Conservation (phyloP, 192 early-diverging fungal genomes). For the Coemansia nantahalensis region DNA sequence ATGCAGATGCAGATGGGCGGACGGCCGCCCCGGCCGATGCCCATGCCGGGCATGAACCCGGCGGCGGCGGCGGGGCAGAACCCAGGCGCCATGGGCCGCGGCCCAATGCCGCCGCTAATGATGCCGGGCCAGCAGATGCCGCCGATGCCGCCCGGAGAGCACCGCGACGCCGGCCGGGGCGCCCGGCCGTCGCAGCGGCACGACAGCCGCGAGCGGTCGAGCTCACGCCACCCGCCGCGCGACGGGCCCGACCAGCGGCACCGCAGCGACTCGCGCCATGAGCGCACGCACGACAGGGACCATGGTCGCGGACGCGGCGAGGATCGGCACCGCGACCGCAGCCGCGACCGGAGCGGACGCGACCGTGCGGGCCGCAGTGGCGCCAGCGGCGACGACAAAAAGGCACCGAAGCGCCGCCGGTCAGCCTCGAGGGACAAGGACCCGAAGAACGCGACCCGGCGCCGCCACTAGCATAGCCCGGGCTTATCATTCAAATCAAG, state of each 20-base stretch:
- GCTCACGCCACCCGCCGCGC: slow-evolving; percentile 21
- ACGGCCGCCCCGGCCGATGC: slow-evolving; percentile 23
- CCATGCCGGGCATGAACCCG: slow-evolving; percentile 17
- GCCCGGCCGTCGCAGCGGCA: slow-evolving; percentile 24
- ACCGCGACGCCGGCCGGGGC: slow-evolving; percentile 28
- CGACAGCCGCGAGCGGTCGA: slow-evolving; percentile 24
- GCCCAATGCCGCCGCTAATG: slow-evolving; percentile 1
- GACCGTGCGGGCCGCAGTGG: slow-evolving; percentile 15
- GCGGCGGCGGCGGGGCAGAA: neutral
- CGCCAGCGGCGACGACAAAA: slow-evolving; percentile 20
- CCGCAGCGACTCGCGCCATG: slow-evolving; percentile 25
- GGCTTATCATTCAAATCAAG: no score
- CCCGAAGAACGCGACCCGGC: slow-evolving; percentile 27
- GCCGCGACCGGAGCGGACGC: slow-evolving; percentile 20
- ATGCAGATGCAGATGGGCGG: slow-evolving; percentile 47
- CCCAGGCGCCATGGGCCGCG: slow-evolving; percentile 10
- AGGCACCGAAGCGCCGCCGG: slow-evolving; percentile 42
- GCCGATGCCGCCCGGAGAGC: slow-evolving; percentile 6
- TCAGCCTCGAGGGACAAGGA: slow-evolving; percentile 42
- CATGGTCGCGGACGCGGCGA: slow-evolving; percentile 19
- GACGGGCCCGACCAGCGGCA: slow-evolving; percentile 17
- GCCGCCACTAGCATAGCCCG: slow-evolving; percentile 47
- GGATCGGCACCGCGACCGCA: slow-evolving; percentile 32
- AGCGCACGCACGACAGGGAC: slow-evolving; percentile 15
- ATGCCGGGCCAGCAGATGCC: neutral